Base-by-base conservation (phyloP, 2,329 filamentous ascomycete species). In the Dactylellina sp. region DNA sequence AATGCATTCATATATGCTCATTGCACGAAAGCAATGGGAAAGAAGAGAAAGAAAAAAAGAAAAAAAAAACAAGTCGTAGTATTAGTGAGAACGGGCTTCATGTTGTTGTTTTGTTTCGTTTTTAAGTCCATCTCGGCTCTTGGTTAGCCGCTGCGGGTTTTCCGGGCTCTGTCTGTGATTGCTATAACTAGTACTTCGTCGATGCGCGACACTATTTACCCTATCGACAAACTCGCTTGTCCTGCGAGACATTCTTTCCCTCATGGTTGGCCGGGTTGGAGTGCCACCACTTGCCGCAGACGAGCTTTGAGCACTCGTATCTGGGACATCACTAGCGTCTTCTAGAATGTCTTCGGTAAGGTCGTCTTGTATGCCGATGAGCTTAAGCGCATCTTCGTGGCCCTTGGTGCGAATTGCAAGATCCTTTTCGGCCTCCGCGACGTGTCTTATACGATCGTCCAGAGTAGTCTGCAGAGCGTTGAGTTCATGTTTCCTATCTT, bases 61-160 rank as follows among this genome's bases (percentile, higher is more conserved):
- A 14, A 44, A 44, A 5, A 44, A 14, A 5, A n/a, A 4, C 40
- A 44, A n/a, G 40, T n/a, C 4, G 24, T 50, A 12, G 46, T 7
- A 50, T 50, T 14, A 24, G n/a, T n/a, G n/a, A n/a, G n/a, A n/a
- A n/a, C n/a, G n/a, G n/a, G n/a, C n/a, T n/a, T n/a, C n/a, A n/a
- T n/a, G n/a, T n/a, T 42, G 22, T 40, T 24, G 52, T 28, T 74
- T 61, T 39, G 66, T 14, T 2, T 66, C 61, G 1, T 25, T 1
- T 2, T 53, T 57, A 9, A 56, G n/a, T 2, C 70, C 70, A 32
- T 74, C 70, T 16, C 70, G 47, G 40, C 70, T 74, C 22, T 66
- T 66, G 0, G 70, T 42, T 0, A 60, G 55, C 7, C 68, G 46
- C 3, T 53, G 18, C 9, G 68, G 24, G 0, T 24, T 6, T 1